These are phyloP conservation scores for Iris macrosiphon DNA, from an alignment of 106 monocot genomes.

Conservation along the genomic window DNA sequence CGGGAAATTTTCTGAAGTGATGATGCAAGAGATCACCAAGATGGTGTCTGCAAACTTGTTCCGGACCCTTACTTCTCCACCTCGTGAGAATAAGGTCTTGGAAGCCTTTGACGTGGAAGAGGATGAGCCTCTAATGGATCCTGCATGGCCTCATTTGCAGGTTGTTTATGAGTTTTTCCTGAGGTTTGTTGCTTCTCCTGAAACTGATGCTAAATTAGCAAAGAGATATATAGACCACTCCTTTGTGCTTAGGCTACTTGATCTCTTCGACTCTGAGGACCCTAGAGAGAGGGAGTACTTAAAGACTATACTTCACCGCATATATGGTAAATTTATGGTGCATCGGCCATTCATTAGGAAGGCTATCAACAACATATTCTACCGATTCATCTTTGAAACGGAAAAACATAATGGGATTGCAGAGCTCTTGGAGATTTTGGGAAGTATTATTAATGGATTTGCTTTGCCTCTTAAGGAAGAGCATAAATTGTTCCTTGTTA, in stretches of 20 bases:
- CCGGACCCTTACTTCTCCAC: slow-evolving; percentile 19
- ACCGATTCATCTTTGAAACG: slow-evolving; percentile 24
- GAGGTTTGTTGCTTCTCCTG: slow-evolving; percentile 20
- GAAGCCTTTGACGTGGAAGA: slow-evolving; percentile 22
- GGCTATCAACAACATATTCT: slow-evolving; percentile 26
- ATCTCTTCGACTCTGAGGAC: slow-evolving; percentile 33
- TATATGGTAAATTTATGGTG: slow-evolving; percentile 35
- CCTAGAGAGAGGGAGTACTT: slow-evolving; percentile 27
- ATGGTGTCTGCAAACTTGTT: slow-evolving; percentile 43
- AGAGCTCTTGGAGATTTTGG: slow-evolving; percentile 28
- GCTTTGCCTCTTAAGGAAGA: slow-evolving; percentile 25
- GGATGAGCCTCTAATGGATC: slow-evolving; percentile 27
- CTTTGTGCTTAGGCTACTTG: slow-evolving; percentile 18
- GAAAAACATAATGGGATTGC: slow-evolving; percentile 31
- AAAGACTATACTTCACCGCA: slow-evolving; percentile 27
- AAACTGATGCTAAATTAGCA: slow-evolving; percentile 29
- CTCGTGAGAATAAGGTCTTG: slow-evolving; percentile 32
- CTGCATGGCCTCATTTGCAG: slow-evolving; percentile 25
- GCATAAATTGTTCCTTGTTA: slow-evolving; percentile 26
- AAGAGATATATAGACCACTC: slow-evolving; percentile 29
- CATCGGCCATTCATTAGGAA: slow-evolving; percentile 29
- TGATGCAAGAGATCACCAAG: slow-evolving; percentile 39
- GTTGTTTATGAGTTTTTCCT: slow-evolving; percentile 29
- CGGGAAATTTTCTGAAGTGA: slow-evolving; percentile 31
- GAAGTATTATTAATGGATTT: slow-evolving; percentile 29